Evolutionary conservation across 2,329 filamentous ascomycete species (phyloP).

Genomic region (Trichoderma sp.): DNA sequence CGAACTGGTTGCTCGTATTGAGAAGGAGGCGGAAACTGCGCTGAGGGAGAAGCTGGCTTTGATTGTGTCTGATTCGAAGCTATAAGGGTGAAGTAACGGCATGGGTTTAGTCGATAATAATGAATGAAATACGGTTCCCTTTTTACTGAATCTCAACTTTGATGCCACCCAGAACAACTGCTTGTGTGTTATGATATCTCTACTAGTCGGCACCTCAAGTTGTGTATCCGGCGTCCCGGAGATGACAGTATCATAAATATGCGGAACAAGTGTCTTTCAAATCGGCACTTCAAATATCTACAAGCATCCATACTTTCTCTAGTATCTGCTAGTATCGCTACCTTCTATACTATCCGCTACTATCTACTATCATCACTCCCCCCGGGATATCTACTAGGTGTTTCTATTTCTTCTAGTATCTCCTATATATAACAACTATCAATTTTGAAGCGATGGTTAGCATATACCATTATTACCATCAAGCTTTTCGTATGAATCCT

Average conservation of each 20-base stretch:
- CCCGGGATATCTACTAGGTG: not conserved
- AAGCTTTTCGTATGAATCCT: no score
- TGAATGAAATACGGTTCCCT: no score
- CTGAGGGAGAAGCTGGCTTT: conserved; percentile 59
- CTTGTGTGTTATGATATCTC: not conserved
- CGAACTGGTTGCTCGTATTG: conserved; percentile 67
- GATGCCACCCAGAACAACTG: not conserved
- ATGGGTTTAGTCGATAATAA: not conserved
- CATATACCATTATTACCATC: no score
- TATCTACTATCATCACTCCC: not conserved
- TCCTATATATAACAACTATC: not conserved
- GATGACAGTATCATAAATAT: not conserved
- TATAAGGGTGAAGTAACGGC: conserved; percentile 39
- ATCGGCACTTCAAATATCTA: not conserved
- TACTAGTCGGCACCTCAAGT: not conserved
- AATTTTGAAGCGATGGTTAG: no score
- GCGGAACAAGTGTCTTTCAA: not conserved
- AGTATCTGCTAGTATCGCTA: no score
- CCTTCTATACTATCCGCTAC: no score
- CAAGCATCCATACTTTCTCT: no score
- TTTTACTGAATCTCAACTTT: not conserved
- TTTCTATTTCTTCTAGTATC: not conserved
- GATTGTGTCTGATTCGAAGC: conserved; percentile 56
- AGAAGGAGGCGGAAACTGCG: conserved; percentile 70
- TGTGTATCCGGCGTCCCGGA: no score